Base-by-base conservation (phyloP, 306 rosid genomes). In the Vicia faba region DNA sequence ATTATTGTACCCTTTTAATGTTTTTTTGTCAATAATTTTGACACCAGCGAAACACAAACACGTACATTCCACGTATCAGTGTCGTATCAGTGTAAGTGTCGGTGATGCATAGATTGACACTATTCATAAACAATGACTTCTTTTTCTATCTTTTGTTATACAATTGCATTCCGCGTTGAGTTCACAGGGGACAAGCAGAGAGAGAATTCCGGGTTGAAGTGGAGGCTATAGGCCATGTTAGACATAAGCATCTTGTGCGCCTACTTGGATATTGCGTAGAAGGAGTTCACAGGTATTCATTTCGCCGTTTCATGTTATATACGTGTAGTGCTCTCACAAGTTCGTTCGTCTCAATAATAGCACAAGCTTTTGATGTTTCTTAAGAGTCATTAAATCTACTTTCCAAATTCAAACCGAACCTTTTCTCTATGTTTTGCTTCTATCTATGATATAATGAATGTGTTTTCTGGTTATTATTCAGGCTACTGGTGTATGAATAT, bases 141-240 rank as follows among this genome's bases (percentile, higher is more conserved):
- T n/a, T 43, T 61, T 62, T 54, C 2, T 71, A 79, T 45, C 38
- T 56, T 16, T 11, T 53, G 58, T 55, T 20, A 11, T 38, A 28
- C 75, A 55, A 73, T 69, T 69, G 25, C 20, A 4, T 67, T 65
- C 50, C 62, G 5, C 50, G 57, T 63, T 75, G 78, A 69, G 59
- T 74, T 61, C 67, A 35, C 51, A 92, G 98, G 87, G 98, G 98
- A 61, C 98, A 92, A 66, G 98, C 98, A 16, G 98, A 92, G 88
- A 92, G 84, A 80, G 98, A 92, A 83, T 92, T 92, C 81, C 81
- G 96, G 75, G 98, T 92, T 74, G 96, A 92, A 84, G 98, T 92
- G 78, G 98, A 92, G 80, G 98, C 98, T 44, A 92, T 92, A 63
- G 98, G 98, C 31, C 96, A 92, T 83, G 96, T 92, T 72, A 81